These are phyloP conservation scores for Rhizopogon roseolus DNA, from an alignment of 768 basidiomycete species.

Conservation along the genomic window DNA sequence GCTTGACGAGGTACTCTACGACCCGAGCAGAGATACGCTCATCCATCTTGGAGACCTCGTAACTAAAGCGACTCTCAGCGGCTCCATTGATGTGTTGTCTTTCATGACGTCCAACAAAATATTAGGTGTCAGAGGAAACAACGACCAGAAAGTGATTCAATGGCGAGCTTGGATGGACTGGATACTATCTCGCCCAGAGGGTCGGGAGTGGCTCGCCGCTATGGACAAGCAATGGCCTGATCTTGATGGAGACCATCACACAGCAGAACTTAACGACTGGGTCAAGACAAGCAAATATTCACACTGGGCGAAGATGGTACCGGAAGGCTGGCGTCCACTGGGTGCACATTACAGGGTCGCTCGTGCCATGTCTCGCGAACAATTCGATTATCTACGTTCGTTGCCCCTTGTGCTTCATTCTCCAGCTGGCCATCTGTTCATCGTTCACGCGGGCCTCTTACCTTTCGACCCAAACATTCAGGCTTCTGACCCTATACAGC, in stretches of 20 bases:
- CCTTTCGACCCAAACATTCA: conserved; percentile 60
- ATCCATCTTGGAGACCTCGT: conserved; percentile 83
- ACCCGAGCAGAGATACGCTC: conserved; percentile 58
- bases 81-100: conserved; percentile 58
- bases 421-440: conserved; percentile 67
- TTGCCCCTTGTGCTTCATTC: conserved; percentile 73
- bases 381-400: conserved; percentile 68
- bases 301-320: conserved; percentile 49
- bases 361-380: conserved; percentile 47
- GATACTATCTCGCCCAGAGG: conserved; percentile 45
- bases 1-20: conserved; percentile 56
- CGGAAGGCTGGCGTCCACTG: conserved; percentile 68
- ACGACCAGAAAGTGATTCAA: conserved; percentile 88
- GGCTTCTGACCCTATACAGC: conserved; percentile 54
- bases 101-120: conserved; percentile 63
- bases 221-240: conserved; percentile 40
- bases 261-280: conserved; percentile 30
- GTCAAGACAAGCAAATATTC: conserved; percentile 25
- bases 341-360: conserved; percentile 78
- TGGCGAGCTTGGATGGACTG: conserved; percentile 88
- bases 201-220: conserved; percentile 49
- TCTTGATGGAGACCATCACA: conserved; percentile 25
- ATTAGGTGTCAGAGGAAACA: conserved; percentile 87
- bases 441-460: conserved; percentile 83
- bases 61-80: conserved; percentile 59